Evolutionary conservation across 306 rosid species (phyloP), one percentile per base, ranked within the genome.

Genomic region (Psophocarpus tetragonolobus): DNA sequence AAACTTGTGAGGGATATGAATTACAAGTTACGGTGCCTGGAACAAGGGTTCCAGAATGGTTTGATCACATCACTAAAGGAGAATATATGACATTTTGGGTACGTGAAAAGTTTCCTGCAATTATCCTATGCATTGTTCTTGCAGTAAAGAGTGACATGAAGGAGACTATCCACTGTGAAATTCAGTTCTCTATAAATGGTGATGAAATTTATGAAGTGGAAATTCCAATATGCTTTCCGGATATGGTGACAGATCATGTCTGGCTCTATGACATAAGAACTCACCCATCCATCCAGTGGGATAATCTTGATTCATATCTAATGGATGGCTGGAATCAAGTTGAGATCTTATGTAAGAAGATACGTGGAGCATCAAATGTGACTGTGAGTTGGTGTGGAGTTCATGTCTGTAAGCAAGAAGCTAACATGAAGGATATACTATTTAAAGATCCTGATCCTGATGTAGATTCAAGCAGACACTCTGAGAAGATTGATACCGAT

Each of bases 31-130:
- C 32, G 10, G 56, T 71, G 21, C 74, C 85, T 39, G 75, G 82
- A 51, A 45, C 42, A 51, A 32, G 44, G 42, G 51, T 82, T 76
- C 85, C 82, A 30, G 73, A 41, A 29, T 81, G 84, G 84, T 81
- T 81, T 75, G 58, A 57, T 12, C 65, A 32, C 27, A 23, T 57
- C 69, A 68, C 47, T 48, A 44, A 75, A 74, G 81, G 67, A 67
- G 72, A 68, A 62, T 76, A 76, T 23, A n/a, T 76, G 51, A 70
- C 85, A 13, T 82, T 76, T 32, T 82, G 81, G 85, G 78, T 76
- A 38, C 53, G 74, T 1, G 2, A 39, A 62, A 82, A 62, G 13
- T 70, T 76, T 69, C 85, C 85, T 17, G 51, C 63, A 41, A 10
- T 70, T 11, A 41, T 47, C 54, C 17, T 82, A 1, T 82, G 85